A percentile compares a stretch with the other conserved stretches of the same genome.
Evolutionary conservation across 805 yeast genomes (phyloP).

Genomic region (Candida berthetii): DNA sequence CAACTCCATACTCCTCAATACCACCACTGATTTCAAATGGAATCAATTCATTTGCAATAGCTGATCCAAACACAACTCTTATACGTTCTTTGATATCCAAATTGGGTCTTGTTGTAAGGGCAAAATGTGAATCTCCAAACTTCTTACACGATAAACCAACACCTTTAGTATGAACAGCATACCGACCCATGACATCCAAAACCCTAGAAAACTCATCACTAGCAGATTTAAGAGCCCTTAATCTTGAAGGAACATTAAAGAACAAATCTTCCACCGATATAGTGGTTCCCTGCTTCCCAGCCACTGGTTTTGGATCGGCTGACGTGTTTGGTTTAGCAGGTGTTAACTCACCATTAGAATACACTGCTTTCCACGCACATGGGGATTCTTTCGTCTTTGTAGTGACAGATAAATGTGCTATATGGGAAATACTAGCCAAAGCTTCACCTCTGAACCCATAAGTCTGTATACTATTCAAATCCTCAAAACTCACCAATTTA

Average conservation of each 20-base stretch:
- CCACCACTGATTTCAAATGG: constrained; percentile 29
- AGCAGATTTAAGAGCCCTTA: constrained; percentile 56
- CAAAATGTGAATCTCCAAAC: constrained; percentile 65
- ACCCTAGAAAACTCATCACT: constrained; percentile 74
- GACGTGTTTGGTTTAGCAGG: constrained; percentile 31
- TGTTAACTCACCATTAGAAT: constrained; percentile 56
- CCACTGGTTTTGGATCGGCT: constrained; percentile 61
- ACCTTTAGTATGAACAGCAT: constrained; percentile 64
- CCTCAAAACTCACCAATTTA: constrained; percentile 69
- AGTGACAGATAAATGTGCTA: constrained; percentile 72
- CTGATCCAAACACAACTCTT: constrained; percentile 63
- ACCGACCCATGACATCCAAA: constrained; percentile 76
- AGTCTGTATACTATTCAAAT: constrained; percentile 62
- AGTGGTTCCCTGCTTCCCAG: constrained; percentile 86
- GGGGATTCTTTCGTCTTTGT: constrained; percentile 58
- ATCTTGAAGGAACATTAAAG: constrained; percentile 78
- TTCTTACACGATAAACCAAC: constrained; percentile 80
- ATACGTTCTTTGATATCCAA: constrained; percentile 59
- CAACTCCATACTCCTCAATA: constrained; percentile 40
- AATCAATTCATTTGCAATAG: constrained; percentile 59
- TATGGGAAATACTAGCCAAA: constrained; percentile 87
- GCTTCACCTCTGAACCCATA: constrained; percentile 98
- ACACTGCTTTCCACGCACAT: constrained; percentile 70
- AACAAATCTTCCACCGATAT: constrained; percentile 83
- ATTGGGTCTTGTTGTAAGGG: constrained; percentile 51